These are phyloP conservation scores for Coniochaeta sp. DNA, from an alignment of 2,329 filamentous ascomycete genomes.

Conservation along the genomic window DNA sequence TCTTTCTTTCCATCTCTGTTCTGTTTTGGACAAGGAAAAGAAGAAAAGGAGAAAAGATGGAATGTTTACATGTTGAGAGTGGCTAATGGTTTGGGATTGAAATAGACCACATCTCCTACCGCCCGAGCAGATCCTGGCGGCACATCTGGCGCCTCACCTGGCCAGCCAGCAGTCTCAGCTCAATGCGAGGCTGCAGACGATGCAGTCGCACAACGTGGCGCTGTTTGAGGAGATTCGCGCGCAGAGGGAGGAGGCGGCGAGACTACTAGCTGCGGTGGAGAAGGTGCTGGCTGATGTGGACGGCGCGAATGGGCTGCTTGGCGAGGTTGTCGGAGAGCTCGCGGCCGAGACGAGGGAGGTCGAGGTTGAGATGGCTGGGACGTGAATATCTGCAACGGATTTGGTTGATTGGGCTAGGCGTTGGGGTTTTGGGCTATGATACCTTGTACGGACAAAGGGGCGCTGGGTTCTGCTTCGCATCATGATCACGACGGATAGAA, in stretches of 20 bases:
- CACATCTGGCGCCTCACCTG: slow-evolving; percentile 47
- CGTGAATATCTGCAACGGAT: slow-evolving; percentile 3
- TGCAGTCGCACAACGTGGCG: slow-evolving; percentile 47
- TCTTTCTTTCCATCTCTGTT: too few species aligned
- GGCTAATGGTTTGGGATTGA: background rate
- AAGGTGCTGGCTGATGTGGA: slow-evolving; percentile 45
- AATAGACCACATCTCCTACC: slow-evolving; percentile 48
- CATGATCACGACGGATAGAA: background rate
- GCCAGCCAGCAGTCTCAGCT: slow-evolving; percentile 46
- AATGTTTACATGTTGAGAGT: background rate
- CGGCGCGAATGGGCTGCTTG: slow-evolving; percentile 41
- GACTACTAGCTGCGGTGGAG: slow-evolving; percentile 41
- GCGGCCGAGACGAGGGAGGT: slow-evolving; percentile 40
- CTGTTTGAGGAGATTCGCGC: slow-evolving; percentile 41
- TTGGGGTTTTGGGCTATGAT: background rate
- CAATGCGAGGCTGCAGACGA: slow-evolving; percentile 48
- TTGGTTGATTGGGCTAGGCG: background rate
- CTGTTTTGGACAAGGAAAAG: too few species aligned
- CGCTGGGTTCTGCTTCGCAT: background rate
- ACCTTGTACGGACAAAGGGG: background rate
- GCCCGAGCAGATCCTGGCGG: slow-evolving; percentile 40
- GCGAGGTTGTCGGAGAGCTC: slow-evolving; percentile 37
- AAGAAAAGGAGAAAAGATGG: too few species aligned
- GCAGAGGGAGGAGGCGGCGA: slow-evolving; percentile 49
- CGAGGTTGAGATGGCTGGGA: slow-evolving; percentile 30